These are phyloP conservation scores for Aschersonia sp. DNA, from an alignment of 2,329 filamentous ascomycete genomes.

Conservation along the genomic window DNA sequence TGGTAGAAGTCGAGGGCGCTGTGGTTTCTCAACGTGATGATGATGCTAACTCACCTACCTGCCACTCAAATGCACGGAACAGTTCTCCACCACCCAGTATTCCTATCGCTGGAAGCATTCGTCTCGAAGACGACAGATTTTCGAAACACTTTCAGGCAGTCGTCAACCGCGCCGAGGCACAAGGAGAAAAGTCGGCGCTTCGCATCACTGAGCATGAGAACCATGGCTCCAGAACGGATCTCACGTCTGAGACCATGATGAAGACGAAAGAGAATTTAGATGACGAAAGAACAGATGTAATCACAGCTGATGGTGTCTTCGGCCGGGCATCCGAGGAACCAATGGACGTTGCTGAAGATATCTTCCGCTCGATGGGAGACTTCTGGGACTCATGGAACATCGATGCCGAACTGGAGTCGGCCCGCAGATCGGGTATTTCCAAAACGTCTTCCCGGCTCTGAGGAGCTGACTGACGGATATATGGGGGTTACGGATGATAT, in stretches of 20 bases:
- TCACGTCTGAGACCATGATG: neutral
- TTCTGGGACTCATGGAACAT: conserved; percentile 19
- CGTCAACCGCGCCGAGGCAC: conserved; percentile 10
- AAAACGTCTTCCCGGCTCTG: too few relatives aligned
- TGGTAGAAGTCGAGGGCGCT: neutral
- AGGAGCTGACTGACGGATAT: too few relatives aligned
- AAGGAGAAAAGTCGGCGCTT: neutral
- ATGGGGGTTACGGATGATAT: too few relatives aligned
- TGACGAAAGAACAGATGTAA: neutral
- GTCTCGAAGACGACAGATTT: conserved; percentile 23
- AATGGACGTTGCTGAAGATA: conserved; percentile 20
- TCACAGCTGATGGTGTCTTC: conserved; percentile 2
- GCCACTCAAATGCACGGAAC: conserved; percentile 7
- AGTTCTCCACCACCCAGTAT: conserved; percentile 29
- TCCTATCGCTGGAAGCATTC: conserved; percentile 16
- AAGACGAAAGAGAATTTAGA: neutral
- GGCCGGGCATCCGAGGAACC: conserved; percentile 14
- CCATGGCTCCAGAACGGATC: neutral
- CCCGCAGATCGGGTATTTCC: conserved; percentile 7
- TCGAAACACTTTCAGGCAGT: conserved; percentile 32
- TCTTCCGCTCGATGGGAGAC: conserved; percentile 21
- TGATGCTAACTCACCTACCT: too few relatives aligned
- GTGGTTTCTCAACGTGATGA: neutral
- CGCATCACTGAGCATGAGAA: neutral
- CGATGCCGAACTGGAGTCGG: conserved; percentile 19